Evolutionary conservation across 768 basidiomycete genomes (phyloP), one percentile per base, ranked within the genome.

Genomic region (Boletus reticuloceps): DNA sequence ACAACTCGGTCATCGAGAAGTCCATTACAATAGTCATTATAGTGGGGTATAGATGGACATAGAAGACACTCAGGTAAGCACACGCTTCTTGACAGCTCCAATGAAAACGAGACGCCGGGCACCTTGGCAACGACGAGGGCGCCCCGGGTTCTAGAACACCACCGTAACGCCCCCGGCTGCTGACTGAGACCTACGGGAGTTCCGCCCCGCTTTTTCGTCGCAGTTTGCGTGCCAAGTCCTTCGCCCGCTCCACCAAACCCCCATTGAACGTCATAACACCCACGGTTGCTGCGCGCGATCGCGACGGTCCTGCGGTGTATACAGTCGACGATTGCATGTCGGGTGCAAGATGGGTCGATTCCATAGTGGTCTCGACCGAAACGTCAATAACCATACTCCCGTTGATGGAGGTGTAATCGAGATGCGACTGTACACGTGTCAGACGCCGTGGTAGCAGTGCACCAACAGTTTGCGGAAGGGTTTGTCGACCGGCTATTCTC

Each of bases 381-480:
- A 82, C 75, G 27, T 73, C 80, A 32, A 83, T 76, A 43, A 78
- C 69, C 58, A 79, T 57, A 51, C 62, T 70, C 17, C 52, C 65
- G 25, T 69, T 71, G 14, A 56, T 59, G 31, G 69, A 44, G 14
- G 72, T 48, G 42, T 76, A 67, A 25, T 77, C 66, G 46, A 68
- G 69, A 10, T 72, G 65, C 4, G 80, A 79, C 46, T 69, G 70
- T 2, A 77, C 68, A 31, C 79, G 76, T 51, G 72, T 75, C 39
- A 80, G 68, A 19, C 79, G 70, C 38, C 79, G 71, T n/a, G 81
- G 76, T 50, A 82, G 62, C 25, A 82, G 61, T 14, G 70, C 64
- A 42, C 72, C 72, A 19, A 80, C 59, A 16, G 76, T 74, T 47
- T 73, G 74, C 4, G 78, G 74, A 39, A 81, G 67, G 45, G 70